Evolutionary conservation across 2,329 filamentous ascomycete genomes (phyloP), one percentile per base, ranked within the genome.

Genomic region (Diaporthe amygdali): DNA sequence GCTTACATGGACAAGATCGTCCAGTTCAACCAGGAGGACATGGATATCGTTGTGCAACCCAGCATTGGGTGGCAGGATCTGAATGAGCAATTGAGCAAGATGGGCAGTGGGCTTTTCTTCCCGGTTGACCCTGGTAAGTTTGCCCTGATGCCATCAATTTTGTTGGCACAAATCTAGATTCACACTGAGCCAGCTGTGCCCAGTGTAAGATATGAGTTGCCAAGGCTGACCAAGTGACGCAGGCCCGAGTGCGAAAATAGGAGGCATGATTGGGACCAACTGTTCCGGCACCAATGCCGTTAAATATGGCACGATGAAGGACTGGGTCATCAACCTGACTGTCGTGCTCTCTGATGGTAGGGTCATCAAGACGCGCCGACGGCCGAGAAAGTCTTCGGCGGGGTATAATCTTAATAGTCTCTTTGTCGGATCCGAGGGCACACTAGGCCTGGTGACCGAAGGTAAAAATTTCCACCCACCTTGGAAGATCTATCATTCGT

Each of bases 1-100:
- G 89, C 90, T 1, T 90, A 90, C 77, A 98, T 98, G 95, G 92
- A 97, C 79, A 86, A 91, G 76, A 92, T 97, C 32, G 76, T 98
- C 37, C 86, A 91, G 68, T 86, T 97, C 70, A 93, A 97, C 79
- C 91, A 93, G 75, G 92, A 94, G 5, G 95, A 97, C 79, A 94
- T 97, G 93, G 95, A 98, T 76, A 87, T 97, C 63, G 93, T 97
- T 5, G 94, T 98, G 3, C 95, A 98, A 80, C 95, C 95, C 3
- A 93, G 93, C 8, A 92, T 98, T 12, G 92, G 93, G n/a, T 98
- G 95, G 95, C 95, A 97, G 88, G 90, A 93, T 66, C 83, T 98
- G 71, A 98, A 98, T 77, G 90, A 92, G 74, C 83, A 89, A 76
- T 79, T 91, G 55, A 86, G 90, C 61, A 90, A 93, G 77, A 89